Base-by-base conservation (phyloP, 1,139 yeast genomes). In the Candida glucosophila region DNA sequence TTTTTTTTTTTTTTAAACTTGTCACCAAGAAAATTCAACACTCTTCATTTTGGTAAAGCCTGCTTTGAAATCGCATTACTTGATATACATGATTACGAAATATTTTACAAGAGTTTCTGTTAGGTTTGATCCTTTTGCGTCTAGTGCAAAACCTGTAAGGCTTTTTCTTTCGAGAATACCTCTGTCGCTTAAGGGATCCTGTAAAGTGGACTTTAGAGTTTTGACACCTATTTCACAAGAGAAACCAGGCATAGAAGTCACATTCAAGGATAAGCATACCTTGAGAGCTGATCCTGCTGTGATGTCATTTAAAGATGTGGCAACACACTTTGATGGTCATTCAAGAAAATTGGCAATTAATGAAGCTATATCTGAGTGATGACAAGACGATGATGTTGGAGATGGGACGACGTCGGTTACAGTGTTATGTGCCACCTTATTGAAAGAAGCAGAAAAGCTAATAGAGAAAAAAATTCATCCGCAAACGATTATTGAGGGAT, bases 351-450 rank as follows among this genome's bases (percentile, higher is more conserved):
- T 80, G 42, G 72, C 71, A 24, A 62, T 80, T 36, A 65, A 77
- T 43, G 88, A 79, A 32, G 75, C 80, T 35, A 72, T 79, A 29
- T 32, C 41, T 8, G 46, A 41, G 25, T 47, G 38, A 19, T 8
- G 9, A n/a, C 99, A 90, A 63, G 99, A 90, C 49, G 96, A 90
- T 51, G 97, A 88, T 53, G 94, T 90, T 44, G 98, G 99, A 29
- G 99, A 90, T 54, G 99, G 98, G 39, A 92, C 98, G 23, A 90
- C 99, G 1, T 83, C 95, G 10, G 98, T 92, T 17, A 86, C 97
- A 1, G 96, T 90, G 9, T 63, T 90, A 31, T 74, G 92, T 28
- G 90, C 96, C 9, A 98, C 90, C 55, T 67, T 90, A 34, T 67
- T 90, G 40, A 75, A 95, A 49, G 97, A 92, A 58, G 97, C 98